Base-by-base conservation (phyloP, 345 rosid species). In the Dipteronia sinensis region DNA sequence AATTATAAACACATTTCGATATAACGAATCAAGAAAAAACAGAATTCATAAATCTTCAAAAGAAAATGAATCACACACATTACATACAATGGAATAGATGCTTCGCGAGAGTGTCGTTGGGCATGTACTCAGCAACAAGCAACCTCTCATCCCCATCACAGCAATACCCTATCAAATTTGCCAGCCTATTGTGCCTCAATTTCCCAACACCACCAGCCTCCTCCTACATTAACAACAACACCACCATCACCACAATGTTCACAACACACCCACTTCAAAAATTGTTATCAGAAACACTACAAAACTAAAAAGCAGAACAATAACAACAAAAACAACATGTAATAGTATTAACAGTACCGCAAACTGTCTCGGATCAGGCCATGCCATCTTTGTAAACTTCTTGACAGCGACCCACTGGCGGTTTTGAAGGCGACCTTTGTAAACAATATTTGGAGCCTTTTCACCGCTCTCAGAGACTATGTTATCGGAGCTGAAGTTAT, bases 61-160 rank as follows among this genome's bases (percentile, higher is more conserved):
- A 74, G 31, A 49, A 51, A 66, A 47, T 70, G 47, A 72, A 59
- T 78, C 63, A 61, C 19, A 34, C 38, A 58, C 77, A 68, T 68
- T 67, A 81, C 91, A 51, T 78, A 97, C 99, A 91, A 80, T 94
- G 98, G 63, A 97, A 97, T 77, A 97, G 87, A 89, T 93, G 98
- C 88, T 94, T 97, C 47, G 99, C 90, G 58, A 97, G 95, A 68
- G 98, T 97, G 80, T 97, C 98, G 80, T 97, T 94, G 65, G 98
- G 93, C 99, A 97, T 93, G 85, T 83, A 93, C 82, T 97, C 98
- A 67, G 99, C 98, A 77, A 97, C 97, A 72, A 97, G 98, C 78
- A 97, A 88, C 86, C 99, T 89, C 76, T 97, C 98, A 76, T 94
- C 98, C 61, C 94, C 98, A 83, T 94, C 97, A 79, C 94, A 91